Evolutionary conservation across 169 alveolate genomes (phyloP).

Genomic region (Plasmodium yoelii): DNA sequence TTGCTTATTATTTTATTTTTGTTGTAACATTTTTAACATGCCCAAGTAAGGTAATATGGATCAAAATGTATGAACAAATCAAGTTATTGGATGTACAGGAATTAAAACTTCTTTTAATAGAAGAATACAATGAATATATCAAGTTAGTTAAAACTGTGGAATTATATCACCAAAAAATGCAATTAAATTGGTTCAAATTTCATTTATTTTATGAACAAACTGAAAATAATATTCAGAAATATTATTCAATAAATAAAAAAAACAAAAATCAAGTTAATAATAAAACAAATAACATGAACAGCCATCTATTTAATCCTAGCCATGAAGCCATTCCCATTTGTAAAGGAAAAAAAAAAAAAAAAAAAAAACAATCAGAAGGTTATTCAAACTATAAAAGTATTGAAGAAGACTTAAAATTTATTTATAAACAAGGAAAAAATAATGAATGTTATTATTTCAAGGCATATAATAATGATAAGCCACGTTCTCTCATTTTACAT

Average conservation of each 20-base stretch:
- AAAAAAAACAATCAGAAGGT: background rate
- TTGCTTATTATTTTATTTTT: background rate
- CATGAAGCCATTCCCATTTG: background rate
- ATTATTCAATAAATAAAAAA: background rate
- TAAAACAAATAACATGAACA: background rate
- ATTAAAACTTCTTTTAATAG: conserved; percentile 31
- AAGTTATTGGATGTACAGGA: conserved; percentile 29
- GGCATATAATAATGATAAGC: conserved; percentile 8
- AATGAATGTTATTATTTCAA: conserved; percentile 43
- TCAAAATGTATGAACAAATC: conserved; percentile 25
- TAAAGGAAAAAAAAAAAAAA: conserved; percentile 30
- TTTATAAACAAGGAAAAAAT: conserved; percentile 23
- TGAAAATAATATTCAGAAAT: background rate
- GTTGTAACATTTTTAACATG: background rate
- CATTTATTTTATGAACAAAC: conserved; percentile 55
- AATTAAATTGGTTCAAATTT: conserved; percentile 58
- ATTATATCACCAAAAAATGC: conserved; percentile 27
- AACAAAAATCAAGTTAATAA: background rate
- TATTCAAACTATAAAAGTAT: conserved; percentile 28
- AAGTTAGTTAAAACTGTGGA: conserved; percentile 37
- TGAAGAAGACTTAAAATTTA: conserved; percentile 57
- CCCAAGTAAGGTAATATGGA: conserved; percentile 2
- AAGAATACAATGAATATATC: conserved; percentile 59
- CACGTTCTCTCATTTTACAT: conserved; percentile 19
- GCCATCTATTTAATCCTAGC: background rate